Base-by-base conservation (phyloP, 2,329 filamentous ascomycete genomes). In the Thermoascus crustaceus region DNA sequence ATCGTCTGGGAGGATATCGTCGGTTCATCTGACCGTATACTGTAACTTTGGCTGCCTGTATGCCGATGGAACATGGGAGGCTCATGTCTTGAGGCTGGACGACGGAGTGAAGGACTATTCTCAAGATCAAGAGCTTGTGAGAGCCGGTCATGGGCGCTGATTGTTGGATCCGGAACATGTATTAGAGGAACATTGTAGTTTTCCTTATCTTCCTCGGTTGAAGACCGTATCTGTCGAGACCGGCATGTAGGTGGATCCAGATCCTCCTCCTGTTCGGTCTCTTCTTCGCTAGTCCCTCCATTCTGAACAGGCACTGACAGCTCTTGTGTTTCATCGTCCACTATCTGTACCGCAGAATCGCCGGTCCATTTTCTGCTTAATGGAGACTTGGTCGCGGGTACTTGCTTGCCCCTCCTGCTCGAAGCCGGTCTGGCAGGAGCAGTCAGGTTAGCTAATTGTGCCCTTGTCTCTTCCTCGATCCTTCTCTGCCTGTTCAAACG, bases 221-320 rank as follows among this genome's bases (percentile, higher is more conserved):
- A 50, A 9, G 50, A 45, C 27, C 52, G 44, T 14, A 40, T 32
- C 4, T 53, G 48, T 31, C 57, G 57, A 26, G 54, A 55, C 29
- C 47, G 49, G 7, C 45, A 46, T 1, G 54, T 43, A 25, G 52
- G 48, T 17, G 49, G 43, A 10, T 40, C 44, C 7, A 35, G n/a
- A 23, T 63, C 55, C 26, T 67, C 65, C 39, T 68, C 66, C 37
- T 65, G 60, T 37, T 69, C 67, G 0, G 67, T 69, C 44, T 69
- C 66, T 37, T 63, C 64, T 45, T 69, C 60, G 16, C 59, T 63
- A 14, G 40, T 41, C 9, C 39, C 49, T 13, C 49, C 54, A 14
- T 40, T 49, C 3, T 46, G 44, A n/a, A 46, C 37, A 3, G 42
- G 46, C 7, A 30, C 30, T 9, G 43, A 39, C n/a, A 41, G 40